Conservation (phyloP, 2,329 filamentous ascomycete genomes). For the Neopestalotiopsis sp. region DNA sequence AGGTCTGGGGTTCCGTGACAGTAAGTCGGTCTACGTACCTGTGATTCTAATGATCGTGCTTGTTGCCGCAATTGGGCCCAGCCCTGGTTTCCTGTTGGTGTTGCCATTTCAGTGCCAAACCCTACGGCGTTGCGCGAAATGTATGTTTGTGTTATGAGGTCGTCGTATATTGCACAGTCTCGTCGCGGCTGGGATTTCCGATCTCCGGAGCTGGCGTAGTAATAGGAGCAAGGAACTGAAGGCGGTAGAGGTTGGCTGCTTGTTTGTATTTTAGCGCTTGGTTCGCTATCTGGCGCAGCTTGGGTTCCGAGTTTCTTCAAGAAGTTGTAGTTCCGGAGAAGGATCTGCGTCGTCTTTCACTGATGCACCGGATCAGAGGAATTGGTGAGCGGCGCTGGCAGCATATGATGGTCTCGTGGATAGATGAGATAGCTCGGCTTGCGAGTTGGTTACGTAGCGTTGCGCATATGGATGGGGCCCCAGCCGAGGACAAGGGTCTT, state of each 20-base stretch:
- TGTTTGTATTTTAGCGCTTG: neutral
- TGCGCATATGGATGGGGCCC: neutral
- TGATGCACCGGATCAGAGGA: neutral
- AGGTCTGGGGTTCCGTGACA: neutral
- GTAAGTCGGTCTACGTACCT: constrained; percentile 60
- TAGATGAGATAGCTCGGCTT: neutral
- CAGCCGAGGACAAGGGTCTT: neutral
- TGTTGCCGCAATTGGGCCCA: constrained; percentile 97
- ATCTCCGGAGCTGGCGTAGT: neutral
- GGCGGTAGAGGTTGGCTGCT: neutral
- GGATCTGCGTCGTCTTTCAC: neutral
- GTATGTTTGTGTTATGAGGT: neutral
- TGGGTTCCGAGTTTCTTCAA: neutral
- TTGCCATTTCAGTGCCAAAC: constrained; percentile 47
- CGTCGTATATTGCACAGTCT: neutral
- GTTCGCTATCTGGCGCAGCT: neutral
- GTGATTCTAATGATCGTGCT: constrained; percentile 84
- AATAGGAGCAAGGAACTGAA: neutral
- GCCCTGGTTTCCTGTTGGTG: constrained; percentile 63
- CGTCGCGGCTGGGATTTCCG: neutral
- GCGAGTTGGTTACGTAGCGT: constrained; percentile 1
- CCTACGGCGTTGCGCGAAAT: neutral
- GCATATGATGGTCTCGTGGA: neutral
- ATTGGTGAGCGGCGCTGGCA: neutral
- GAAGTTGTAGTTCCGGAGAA: neutral